Percentiles rank a stretch among this genome's conserved stretches.
Conservation (phyloP, 495 filamentous ascomycete genomes). For the Daldinia caldariorum region DNA sequence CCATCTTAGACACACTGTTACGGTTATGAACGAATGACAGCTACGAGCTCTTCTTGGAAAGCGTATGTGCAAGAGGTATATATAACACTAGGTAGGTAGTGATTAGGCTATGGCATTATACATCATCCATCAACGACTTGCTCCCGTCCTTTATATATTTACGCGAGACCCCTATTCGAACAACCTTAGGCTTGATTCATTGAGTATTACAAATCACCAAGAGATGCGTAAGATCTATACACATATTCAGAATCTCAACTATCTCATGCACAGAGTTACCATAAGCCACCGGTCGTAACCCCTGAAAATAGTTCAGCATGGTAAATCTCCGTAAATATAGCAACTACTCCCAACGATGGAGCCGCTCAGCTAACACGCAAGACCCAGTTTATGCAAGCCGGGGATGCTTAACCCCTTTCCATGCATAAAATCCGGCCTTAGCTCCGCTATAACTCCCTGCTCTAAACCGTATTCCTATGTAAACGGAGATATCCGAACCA, state of each 20-base stretch:
- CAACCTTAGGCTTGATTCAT: background rate
- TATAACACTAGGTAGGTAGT: background rate
- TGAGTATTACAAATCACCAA: background rate
- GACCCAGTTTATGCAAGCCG: constrained; percentile 16
- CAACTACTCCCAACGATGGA: background rate
- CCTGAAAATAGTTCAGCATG: too few species aligned
- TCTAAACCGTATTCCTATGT: background rate
- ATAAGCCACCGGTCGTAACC: background rate
- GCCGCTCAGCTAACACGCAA: background rate
- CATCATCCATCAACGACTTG: background rate
- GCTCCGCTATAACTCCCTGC: constrained; percentile 13
- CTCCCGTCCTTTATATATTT: background rate
- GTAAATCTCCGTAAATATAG: background rate
- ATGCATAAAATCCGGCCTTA: constrained; percentile 32
- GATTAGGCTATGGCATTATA: background rate
- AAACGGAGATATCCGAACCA: background rate
- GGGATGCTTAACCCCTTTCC: constrained; percentile 27
- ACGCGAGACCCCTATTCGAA: background rate
- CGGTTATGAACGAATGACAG: too few species aligned
- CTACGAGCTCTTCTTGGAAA: background rate
- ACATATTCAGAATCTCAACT: background rate
- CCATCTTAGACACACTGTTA: constrained; percentile 37
- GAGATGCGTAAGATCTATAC: background rate
- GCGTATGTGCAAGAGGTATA: background rate
- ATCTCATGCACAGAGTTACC: background rate